Base-by-base conservation (phyloP, 257 asterid genomes). In the Plantago ovata region DNA sequence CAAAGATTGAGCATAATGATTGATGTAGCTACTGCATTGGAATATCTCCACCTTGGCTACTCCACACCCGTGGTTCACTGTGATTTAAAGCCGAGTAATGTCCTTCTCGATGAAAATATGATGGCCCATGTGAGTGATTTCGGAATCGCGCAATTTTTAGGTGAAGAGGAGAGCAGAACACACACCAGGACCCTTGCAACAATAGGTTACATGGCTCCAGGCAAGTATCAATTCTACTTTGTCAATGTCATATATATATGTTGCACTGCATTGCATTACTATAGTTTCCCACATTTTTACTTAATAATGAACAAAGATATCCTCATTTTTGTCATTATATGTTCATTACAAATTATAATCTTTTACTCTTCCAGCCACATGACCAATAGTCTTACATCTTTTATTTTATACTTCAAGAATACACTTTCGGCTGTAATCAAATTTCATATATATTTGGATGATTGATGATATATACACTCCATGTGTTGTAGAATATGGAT, bases 401-500 rank as follows among this genome's bases (percentile, higher is more conserved):
- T 24, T 24, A 24, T 24, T n/a, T n/a, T n/a, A n/a, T n/a, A n/a
- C 3, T 24, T 24, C 32, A 24, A 5, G 5, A n/a, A 24, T 24
- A 5, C 3, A 24, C 2, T 24, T 24, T n/a, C n/a, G n/a, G n/a
- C n/a, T 24, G 32, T 24, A 5, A 2, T 24, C 5, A 2, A 2
- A 24, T 2, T 2, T 44, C 33, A n/a, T n/a, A n/a, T n/a, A 48
- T 20, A 47, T 48, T 48, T 1, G 24, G 10, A 24, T 28, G 6
- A 48, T 24, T 48, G 50, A 58, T 12, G 13, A 51, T 5, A 24
- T n/a, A n/a, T n/a, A n/a, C n/a, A 5, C 2, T 0, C 12, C 24
- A n/a, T 40, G 23, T 63, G 38, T 21, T 6, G 15, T 58, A 81
- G 82, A 78, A 65, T 75, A 67, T 49, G 84, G 87, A 65, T 62